Conservation (phyloP, 2,329 filamentous ascomycete species). For the Epichloe elymi region DNA sequence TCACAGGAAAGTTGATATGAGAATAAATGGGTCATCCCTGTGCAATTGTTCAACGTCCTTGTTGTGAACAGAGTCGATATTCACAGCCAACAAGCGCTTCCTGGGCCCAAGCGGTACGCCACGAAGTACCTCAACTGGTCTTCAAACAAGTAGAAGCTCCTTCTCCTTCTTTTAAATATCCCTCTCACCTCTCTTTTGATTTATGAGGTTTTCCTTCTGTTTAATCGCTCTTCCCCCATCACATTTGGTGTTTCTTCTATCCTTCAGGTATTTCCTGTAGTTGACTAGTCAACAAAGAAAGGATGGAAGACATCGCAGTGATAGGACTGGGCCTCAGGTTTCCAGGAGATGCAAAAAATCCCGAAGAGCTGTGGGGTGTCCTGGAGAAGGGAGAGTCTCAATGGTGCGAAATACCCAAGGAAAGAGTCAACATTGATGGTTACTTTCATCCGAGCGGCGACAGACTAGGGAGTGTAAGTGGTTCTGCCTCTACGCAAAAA, state of each 20-base stretch:
- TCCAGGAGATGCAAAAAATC: constrained; percentile 33
- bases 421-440: constrained; percentile 37
- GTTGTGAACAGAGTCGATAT: constrained; percentile 1
- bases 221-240: neutral
- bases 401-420: constrained; percentile 34
- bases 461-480: constrained; percentile 33
- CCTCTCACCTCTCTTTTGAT: neutral
- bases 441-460: constrained; percentile 40
- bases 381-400: constrained; percentile 29
- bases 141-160: neutral
- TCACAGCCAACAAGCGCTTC: neutral
- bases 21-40: neutral
- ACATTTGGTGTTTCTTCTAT: neutral
- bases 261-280: neutral
- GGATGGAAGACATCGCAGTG: constrained; percentile 32
- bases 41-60: neutral
- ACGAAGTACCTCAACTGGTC: neutral
- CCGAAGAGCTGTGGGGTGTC: constrained; percentile 36
- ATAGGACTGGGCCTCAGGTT: constrained; percentile 39
- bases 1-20: neutral
- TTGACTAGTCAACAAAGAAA: neutral
- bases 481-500: neutral
- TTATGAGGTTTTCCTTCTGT: neutral
- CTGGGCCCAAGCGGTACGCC: neutral
- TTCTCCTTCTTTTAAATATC: neutral